A percentile compares a stretch with the other conserved stretches of the same genome.
Conservation (phyloP, 1,139 yeast genomes). For the Kodamaea arcana region DNA sequence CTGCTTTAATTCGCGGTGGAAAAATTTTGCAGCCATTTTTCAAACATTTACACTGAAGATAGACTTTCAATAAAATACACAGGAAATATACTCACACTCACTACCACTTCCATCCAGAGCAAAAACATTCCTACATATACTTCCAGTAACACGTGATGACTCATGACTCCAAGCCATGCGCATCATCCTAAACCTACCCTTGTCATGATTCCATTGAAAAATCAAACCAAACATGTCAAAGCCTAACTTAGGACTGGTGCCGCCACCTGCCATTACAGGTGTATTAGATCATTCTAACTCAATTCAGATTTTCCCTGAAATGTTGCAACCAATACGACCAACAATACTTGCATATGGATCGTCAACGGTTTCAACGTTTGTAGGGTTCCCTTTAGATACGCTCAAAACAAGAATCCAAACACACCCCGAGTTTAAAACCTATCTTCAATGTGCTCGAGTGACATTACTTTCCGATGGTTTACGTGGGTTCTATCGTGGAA, state of each 20-base stretch:
- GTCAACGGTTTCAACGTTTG: constrained; percentile 63
- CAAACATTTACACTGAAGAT: no score
- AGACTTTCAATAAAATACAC: no score
- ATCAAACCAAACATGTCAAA: neutral
- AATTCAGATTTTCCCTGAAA: constrained; percentile 46
- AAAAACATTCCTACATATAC: no score
- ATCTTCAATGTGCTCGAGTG: constrained; percentile 54
- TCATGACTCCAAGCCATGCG: neutral
- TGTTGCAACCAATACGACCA: constrained; percentile 52
- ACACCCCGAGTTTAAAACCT: constrained; percentile 52
- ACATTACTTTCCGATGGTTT: constrained; percentile 64
- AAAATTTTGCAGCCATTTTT: no score
- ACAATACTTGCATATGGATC: constrained; percentile 63
- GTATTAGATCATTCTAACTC: constrained; percentile 33
- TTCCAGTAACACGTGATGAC: neutral
- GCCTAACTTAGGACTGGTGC: no score
- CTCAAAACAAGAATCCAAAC: constrained; percentile 85
- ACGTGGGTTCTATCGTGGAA: constrained; percentile 71
- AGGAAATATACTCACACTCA: no score
- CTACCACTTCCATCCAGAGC: no score
- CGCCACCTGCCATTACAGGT: constrained; percentile 42
- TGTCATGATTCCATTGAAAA: no score
- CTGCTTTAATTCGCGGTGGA: no score
- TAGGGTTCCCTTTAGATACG: constrained; percentile 85
- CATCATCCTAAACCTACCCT: no score